Conservation (phyloP, 805 yeast genomes). For the Saccharomycopsis sp. region DNA sequence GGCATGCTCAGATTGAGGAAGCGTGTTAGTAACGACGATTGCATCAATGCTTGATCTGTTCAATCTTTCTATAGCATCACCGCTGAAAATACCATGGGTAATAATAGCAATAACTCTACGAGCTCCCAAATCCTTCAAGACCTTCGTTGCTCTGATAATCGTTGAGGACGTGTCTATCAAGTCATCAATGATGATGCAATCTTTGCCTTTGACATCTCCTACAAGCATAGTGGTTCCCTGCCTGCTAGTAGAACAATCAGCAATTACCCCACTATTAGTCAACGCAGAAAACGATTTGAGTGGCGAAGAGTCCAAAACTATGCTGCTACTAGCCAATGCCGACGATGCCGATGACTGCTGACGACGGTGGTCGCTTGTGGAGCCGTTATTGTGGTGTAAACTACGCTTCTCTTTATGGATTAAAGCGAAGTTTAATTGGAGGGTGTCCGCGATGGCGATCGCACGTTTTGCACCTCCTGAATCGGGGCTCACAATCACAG, state of each 20-base stretch:
- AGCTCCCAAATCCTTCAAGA: slow-evolving; percentile 92
- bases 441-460: slow-evolving; percentile 83
- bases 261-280: slow-evolving; percentile 13
- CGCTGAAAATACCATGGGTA: slow-evolving; percentile 90
- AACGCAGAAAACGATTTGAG: not conserved
- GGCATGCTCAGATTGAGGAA: slow-evolving; percentile 68
- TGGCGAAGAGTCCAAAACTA: not conserved
- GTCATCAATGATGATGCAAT: slow-evolving; percentile 90
- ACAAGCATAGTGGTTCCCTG: slow-evolving; percentile 73
- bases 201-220: slow-evolving; percentile 84
- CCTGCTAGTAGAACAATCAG: slow-evolving; percentile 20
- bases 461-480: slow-evolving; percentile 99
- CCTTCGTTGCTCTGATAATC: slow-evolving; percentile 83
- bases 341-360: slow-evolving; percentile 3
- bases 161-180: slow-evolving; percentile 91
- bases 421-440: slow-evolving; percentile 85
- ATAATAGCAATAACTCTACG: slow-evolving; percentile 76
- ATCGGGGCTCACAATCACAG: slow-evolving; percentile 94
- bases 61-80: slow-evolving; percentile 78
- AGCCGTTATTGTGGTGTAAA: slow-evolving; percentile 27
- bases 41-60: slow-evolving; percentile 68
- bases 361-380: slow-evolving; percentile 1
- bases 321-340: not conserved
- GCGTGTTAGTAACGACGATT: slow-evolving; percentile 82
- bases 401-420: slow-evolving; percentile 88